These are phyloP conservation scores for Bauhinia variegata DNA, from an alignment of 306 rosid genomes.

Conservation along the genomic window DNA sequence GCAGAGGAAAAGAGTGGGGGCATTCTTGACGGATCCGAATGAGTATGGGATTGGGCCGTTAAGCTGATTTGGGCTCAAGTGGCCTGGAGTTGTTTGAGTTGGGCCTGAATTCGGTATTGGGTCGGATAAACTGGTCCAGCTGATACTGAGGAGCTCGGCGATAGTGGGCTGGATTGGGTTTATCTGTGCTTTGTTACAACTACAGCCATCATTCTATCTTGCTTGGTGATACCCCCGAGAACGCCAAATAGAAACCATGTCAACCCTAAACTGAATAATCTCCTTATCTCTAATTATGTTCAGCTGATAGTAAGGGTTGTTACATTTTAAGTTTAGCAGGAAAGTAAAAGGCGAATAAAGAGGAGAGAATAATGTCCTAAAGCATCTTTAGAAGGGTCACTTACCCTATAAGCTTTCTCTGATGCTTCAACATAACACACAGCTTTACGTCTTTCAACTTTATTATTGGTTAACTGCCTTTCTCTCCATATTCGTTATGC, in stretches of 20 bases:
- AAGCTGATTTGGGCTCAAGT: no score
- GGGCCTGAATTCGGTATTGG: conserved; percentile 62
- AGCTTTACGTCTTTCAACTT: conserved; percentile 41
- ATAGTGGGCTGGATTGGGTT: conserved; percentile 65
- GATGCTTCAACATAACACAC: conserved; percentile 31
- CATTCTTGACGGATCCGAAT: no score
- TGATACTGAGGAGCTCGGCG: conserved; percentile 49
- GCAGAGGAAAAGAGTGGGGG: no score
- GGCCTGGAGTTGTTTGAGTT: conserved; percentile 51
- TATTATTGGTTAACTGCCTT: conserved; percentile 14
- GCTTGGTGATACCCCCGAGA: background rate
- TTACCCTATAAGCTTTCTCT: conserved; percentile 42
- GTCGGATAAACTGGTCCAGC: conserved; percentile 63
- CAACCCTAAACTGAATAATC: no score
- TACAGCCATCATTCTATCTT: no score
- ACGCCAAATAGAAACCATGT: conserved; percentile 5
- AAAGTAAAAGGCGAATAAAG: conserved; percentile 48
- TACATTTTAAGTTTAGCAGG: conserved; percentile 22
- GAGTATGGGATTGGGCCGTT: no score
- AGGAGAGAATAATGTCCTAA: conserved; percentile 48
- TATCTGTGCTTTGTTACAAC: no score
- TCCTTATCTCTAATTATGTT: no score
- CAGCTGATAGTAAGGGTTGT: no score
- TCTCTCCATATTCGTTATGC: conserved; percentile 22
- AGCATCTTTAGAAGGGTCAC: conserved; percentile 56